These are phyloP conservation scores for Debaryomyces psychrophilus DNA, from an alignment of 1,139 yeast species.

Conservation along the genomic window DNA sequence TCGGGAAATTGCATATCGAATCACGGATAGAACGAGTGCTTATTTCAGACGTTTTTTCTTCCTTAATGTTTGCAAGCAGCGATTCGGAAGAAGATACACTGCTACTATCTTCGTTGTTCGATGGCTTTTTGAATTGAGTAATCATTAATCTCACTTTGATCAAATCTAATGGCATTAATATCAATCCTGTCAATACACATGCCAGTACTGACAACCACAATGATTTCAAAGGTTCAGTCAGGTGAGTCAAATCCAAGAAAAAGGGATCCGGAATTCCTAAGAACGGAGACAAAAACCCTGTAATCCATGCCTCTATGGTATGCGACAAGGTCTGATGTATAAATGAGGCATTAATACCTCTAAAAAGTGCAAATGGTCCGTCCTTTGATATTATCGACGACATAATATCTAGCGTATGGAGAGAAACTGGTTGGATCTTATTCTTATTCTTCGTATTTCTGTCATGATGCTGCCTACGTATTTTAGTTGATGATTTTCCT, in stretches of 20 bases:
- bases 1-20: conserved; percentile 40
- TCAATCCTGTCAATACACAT: conserved; percentile 71
- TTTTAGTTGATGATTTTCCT: conserved; percentile 11
- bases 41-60: conserved; percentile 4
- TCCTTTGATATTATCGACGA: conserved; percentile 71
- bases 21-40: conserved; percentile 44
- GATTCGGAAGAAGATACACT: conserved; percentile 4
- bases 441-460: conserved; percentile 17
- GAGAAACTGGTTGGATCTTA: conserved; percentile 61
- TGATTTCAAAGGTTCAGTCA: conserved; percentile 74
- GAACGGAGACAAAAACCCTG: conserved; percentile 82
- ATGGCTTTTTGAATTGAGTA: conserved; percentile 48
- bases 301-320: conserved; percentile 88
- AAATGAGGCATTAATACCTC: conserved; percentile 86
- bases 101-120: conserved; percentile 12
- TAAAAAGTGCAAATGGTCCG: conserved; percentile 83
- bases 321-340: conserved; percentile 73
- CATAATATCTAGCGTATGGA: conserved; percentile 72
- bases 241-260: conserved; percentile 79
- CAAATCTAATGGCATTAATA: conserved; percentile 80
- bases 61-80: conserved; percentile 7
- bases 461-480: not conserved
- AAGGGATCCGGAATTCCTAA: conserved; percentile 90
- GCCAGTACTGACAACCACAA: conserved; percentile 71
- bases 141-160: conserved; percentile 77